Percentiles rank a stretch among this genome's conserved stretches.
These are phyloP conservation scores for Diaporthe velutina DNA, from an alignment of 2,329 filamentous ascomycete genomes.

Conservation along the genomic window DNA sequence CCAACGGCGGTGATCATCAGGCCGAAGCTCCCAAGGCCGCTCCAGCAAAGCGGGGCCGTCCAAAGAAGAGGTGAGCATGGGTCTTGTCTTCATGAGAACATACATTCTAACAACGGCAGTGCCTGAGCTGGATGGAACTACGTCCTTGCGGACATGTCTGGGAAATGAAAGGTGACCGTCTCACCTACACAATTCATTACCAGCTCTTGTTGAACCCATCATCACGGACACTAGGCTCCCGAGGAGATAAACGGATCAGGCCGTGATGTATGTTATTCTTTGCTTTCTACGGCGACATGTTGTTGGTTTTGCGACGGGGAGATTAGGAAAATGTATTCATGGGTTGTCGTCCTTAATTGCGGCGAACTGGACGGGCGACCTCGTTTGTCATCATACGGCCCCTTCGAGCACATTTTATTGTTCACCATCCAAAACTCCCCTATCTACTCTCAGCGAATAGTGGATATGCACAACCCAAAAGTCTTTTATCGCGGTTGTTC, in stretches of 20 bases:
- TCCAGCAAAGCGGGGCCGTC: slow-evolving; percentile 38
- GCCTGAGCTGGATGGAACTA: neutral
- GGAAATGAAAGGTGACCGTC: neutral
- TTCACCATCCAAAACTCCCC: neutral
- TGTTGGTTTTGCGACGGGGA: neutral
- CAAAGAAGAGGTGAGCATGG: slow-evolving; percentile 33
- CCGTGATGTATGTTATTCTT: neutral
- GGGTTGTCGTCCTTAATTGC: neutral
- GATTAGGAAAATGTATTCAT: neutral
- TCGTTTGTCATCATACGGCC: neutral
- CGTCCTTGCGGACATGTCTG: neutral
- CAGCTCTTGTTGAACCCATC: neutral
- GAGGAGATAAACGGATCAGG: neutral
- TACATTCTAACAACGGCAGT: neutral
- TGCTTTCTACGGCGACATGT: neutral
- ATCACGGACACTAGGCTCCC: neutral
- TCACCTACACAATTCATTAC: neutral
- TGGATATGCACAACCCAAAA: neutral
- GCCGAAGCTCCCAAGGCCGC: slow-evolving; percentile 37
- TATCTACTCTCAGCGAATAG: neutral
- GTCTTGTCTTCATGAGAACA: neutral
- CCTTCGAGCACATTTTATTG: neutral
- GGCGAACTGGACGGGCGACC: neutral
- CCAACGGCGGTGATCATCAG: slow-evolving; percentile 13
- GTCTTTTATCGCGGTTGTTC: neutral